phyloP scores from a whole-genome alignment of 2,329 filamentous ascomycete genomes.

The Alternaria solani region DNA sequence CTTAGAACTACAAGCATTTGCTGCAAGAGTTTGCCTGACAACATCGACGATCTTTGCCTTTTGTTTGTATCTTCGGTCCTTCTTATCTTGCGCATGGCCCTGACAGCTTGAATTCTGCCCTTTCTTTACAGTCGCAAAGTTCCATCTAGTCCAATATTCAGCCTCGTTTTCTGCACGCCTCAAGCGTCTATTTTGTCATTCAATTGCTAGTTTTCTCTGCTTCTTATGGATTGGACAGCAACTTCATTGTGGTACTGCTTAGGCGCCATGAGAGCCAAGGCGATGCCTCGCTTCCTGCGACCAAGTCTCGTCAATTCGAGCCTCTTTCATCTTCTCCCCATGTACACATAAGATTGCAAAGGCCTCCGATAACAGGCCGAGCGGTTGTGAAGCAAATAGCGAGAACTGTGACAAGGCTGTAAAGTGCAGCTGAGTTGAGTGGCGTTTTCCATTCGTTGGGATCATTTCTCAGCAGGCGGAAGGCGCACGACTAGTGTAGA shows the following conservation, averaged over 20 bases:
- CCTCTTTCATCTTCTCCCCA: neutral
- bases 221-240: neutral
- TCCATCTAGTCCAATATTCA: neutral
- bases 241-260: neutral
- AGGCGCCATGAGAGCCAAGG: neutral
- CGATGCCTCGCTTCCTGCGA: conserved; percentile 1
- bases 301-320: neutral
- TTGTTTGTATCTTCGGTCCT: neutral
- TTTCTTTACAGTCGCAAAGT: neutral
- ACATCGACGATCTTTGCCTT: neutral
- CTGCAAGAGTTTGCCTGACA: neutral
- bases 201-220: neutral
- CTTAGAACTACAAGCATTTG: neutral
- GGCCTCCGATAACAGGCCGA: neutral
- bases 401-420: neutral
- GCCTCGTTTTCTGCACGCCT: neutral
- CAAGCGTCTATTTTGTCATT: neutral
- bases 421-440: conserved; percentile 3
- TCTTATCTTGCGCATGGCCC: neutral
- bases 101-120: neutral
- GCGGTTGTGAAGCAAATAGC: conserved; percentile 7
- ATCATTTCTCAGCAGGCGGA: neutral
- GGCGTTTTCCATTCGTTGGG: conserved; percentile 7
- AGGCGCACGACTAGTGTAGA: neutral
- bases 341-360: neutral